phyloP scores from a whole-genome alignment of 768 basidiomycete genomes.

The Amanita pallidorosea region DNA sequence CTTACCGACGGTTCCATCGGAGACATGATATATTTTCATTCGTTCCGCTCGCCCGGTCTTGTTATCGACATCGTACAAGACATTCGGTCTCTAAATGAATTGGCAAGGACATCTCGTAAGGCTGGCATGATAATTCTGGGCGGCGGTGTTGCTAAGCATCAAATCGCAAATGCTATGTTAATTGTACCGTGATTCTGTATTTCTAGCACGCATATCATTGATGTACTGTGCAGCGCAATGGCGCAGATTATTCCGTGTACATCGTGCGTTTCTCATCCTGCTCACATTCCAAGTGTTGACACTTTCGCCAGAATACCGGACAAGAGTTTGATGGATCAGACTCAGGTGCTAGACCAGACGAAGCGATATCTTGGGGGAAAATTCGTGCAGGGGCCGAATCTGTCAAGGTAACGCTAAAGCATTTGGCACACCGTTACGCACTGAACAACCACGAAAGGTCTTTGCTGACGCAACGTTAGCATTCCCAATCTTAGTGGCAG shows the following conservation, averaged over 20 bases:
- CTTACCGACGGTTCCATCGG: conserved; percentile 96
- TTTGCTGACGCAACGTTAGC: conserved; percentile 96
- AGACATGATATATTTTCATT: conserved; percentile 99
- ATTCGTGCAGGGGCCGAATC: conserved; percentile 79
- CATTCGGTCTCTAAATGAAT: conserved; percentile 85
- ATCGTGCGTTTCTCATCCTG: conserved; percentile 43
- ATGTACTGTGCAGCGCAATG: conserved; percentile 63
- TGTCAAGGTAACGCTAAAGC: conserved; percentile 48
- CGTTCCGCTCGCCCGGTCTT: conserved; percentile 78
- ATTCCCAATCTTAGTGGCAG: conserved; percentile 91
- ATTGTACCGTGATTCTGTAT: conserved; percentile 47
- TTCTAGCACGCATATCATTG: background rate
- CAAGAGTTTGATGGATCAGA: conserved; percentile 99
- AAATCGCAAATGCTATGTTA: conserved; percentile 99
- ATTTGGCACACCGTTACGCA: background rate
- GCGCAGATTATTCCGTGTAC: conserved; percentile 94
- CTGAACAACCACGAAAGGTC: conserved; percentile 31
- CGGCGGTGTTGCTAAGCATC: conserved; percentile 98
- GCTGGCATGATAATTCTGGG: conserved; percentile 98
- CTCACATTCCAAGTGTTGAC: background rate
- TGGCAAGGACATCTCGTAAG: conserved; percentile 76
- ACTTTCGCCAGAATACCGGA: conserved; percentile 71
- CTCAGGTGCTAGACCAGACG: conserved; percentile 93
- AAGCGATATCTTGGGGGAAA: conserved; percentile 98
- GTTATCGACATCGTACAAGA: conserved; percentile 91